Evolutionary conservation across 495 filamentous ascomycete genomes (phyloP), one percentile per base, ranked within the genome.

Genomic region (Hyaloscypha bicolor): DNA sequence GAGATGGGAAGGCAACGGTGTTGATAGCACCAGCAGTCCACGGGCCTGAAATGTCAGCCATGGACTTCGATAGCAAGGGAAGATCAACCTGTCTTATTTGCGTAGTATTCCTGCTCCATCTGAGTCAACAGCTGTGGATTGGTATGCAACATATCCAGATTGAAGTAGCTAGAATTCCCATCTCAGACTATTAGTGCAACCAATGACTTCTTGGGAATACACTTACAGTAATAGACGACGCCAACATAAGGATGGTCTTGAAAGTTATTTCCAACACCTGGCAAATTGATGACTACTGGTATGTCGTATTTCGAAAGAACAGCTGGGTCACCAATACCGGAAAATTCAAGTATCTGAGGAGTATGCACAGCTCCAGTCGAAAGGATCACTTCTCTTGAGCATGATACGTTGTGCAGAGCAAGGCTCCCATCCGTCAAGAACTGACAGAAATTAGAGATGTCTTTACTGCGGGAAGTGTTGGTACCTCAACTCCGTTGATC

Each of bases 261-360:
- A 2, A 91, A 76, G 73, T 91, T 91, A n/a, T 79, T 78, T 48
- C 89, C 89, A 0, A 91, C 88, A 14, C 83, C 86, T 0, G 87
- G 86, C 0, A 86, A 77, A 66, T 89, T 82, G 39, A 75, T 66
- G 0, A 89, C 63, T 0, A 88, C 77, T 6, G 78, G 71, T 63
- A 91, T 88, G 25, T 75, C 71, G 61, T 82, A 78, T 11, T 67
- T 69, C 4, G 73, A 19, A 0, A 92, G 80, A 39, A 88, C 80
- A 0, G 69, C 70, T 2, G 65, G 63, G 0, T 86, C 82, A 2
- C 89, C 89, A 57, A 92, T 76, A 9, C 90, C 89, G 2, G 81
- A 86, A 4, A 88, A 81, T 71, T 89, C 86, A 29, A 92, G 83
- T 2, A 91, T 71, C 68, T 87, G 84, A 0, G 88, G 87, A 0